Base-by-base conservation (phyloP, 306 rosid genomes). In the Leucaena leucocephala region DNA sequence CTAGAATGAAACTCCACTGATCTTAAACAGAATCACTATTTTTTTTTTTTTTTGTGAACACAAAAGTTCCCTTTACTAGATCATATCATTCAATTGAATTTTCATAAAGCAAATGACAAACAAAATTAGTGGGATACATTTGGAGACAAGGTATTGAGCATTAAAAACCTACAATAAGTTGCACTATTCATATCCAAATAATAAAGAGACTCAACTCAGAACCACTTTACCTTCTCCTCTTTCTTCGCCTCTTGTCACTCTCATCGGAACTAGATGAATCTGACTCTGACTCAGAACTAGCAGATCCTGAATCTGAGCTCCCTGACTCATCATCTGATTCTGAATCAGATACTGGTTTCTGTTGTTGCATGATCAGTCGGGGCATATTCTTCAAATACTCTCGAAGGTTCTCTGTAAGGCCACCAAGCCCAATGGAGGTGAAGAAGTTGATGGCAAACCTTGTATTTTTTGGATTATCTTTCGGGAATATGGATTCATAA, bases 391-490 rank as follows among this genome's bases (percentile, higher is more conserved):
- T 93, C 86, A 95, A 81, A 81, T 93, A 91, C 74, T 93, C 97
- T 0, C 98, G 96, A 44, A 95, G 82, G 73, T 89, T 95, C 79
- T 95, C 99, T 0, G 99, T 95, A 74, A 95, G 89, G 57, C 98
- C 97, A 77, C 96, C 97, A 75, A 95, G 98, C 52, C 98, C 98
- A 76, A 94, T 94, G 44, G 97, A 92, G 14, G 98, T 94, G 86
- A 94, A 94, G 83, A 94, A 94, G 78, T 95, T 95, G 43, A 95
- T 95, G 49, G 94, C 84, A 76, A 95, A 95, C 35, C 99, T 82
- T 17, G 98, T 92, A 84, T 95, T 92, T 79, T 92, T 95, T 12
- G 98, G 98, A 72, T 90, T 91, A 50, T 95, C 98, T 85, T 48
- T 90, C 0, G 94, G 90, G 73, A 90, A 90, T 40, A 90, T 88